Evolutionary conservation across 1,284 basidiomycete genomes (phyloP), one percentile per base, ranked within the genome.

Genomic region (Hymenochaete sp.): DNA sequence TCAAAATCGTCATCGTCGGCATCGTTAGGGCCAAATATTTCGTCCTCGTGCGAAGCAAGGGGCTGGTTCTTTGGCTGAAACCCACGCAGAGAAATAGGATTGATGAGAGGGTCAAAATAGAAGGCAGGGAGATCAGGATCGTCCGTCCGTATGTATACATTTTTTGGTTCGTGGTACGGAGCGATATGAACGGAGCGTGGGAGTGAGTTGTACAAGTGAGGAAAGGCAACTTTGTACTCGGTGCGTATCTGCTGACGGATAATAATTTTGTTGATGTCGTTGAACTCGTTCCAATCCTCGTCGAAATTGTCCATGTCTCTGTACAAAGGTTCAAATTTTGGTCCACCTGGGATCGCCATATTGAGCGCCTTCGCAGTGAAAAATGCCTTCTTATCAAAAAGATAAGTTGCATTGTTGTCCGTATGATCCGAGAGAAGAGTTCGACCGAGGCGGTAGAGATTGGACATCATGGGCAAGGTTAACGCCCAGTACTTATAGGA

Each of bases 251-350:
- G 92, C 61, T 98, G 93, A 25, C 96, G 92, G 55, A 99, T 98
- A 64, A 98, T 97, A 60, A 98, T 89, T 67, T 99, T 98, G 71
- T 97, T 95, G 66, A 98, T 97, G 62, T 98, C 96, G 62, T 98
- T 98, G 61, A 99, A 98, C 66, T 98, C 95, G 67, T 98, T 98
- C 93, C 96, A 98, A 62, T 99, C 96, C 64, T 98, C 95, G 59
- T 99, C 96, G 57, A 92, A 97, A 8, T 86, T 77, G 58, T 98
- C 96, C 77, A 93, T 93, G 59, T 99, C 96, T 40, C 93, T 80
- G 66, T 88, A 88, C 25, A 93, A 66, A 19, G 90, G 93, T 70
- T 97, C 93, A 54, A 98, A 98, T 64, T 98, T 98, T 3, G 93
- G 96, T 47, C 96, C 96, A 52, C 96, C 96, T 0, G 96, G 96